Evolutionary conservation across 2,329 filamentous ascomycete genomes (phyloP), one percentile per base, ranked within the genome.

Genomic region (Colletotrichum viniferum): DNA sequence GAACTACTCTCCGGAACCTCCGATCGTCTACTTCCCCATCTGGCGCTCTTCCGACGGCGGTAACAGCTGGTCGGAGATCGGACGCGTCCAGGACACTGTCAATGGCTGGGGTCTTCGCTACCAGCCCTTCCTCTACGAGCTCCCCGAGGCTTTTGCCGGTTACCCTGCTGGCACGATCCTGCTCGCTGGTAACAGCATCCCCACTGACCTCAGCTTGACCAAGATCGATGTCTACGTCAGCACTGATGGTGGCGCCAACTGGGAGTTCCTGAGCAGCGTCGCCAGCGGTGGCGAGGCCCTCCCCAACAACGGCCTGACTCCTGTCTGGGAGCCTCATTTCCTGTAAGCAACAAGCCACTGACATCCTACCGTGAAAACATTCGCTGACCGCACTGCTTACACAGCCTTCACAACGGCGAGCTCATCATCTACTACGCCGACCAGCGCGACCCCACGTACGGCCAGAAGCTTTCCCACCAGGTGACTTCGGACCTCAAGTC

Each of bases 291-390:
- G 92, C 24, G 87, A 87, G 66, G 92, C 92, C 4, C 79, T 85
- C 1, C 90, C 92, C 3, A 88, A 90, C 79, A 94, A 95, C 79
- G 93, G 92, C 2, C 81, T 91, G 52, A 93, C 92, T 0, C 92
- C 93, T 1, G 91, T 95, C 21, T 95, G 93, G 93, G 94, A 95
- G 81, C 93, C 93, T 0, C 94, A 93, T 81, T 83, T 95, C 58
- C 79, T 91, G 81, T 84, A 77, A 77, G 81, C 28, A n/a, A 24
- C 3, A 13, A 16, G 6, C n/a, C 12, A 10, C 1, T 4, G 3
- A 10, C 3, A 4, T 7, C 3, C 21, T 16, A 26, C 12, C 6
- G 3, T 2, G 2, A 14, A 18, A 1, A 7, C 34, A 14, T 21
- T 5, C 12, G 14, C 71, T 77, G 21, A 80, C 28, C 10, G 1